Evolutionary conservation across 2,329 filamentous ascomycete genomes (phyloP), one percentile per base, ranked within the genome.

Genomic region (Phyllosticta citrichinensis): DNA sequence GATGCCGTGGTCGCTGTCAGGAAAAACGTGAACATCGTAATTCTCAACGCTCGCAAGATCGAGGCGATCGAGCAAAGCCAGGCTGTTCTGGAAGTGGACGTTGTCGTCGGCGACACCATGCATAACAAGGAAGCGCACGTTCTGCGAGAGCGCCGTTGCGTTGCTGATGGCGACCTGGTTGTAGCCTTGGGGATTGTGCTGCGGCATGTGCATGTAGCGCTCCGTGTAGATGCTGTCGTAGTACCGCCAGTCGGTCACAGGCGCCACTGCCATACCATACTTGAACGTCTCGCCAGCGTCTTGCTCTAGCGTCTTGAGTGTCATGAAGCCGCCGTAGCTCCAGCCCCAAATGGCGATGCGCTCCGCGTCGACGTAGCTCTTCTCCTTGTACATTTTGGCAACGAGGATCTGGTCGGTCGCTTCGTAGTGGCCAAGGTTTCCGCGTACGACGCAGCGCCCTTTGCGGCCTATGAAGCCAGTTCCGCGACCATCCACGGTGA

Each of bases 91-190:
- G 74, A 96, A 86, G 73, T 99, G 95, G 12, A 99, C 94, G 68
- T 99, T 99, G 75, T 99, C 94, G 69, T 99, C 94, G 8, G 89
- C 88, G n/a, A 91, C 84, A 66, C 94, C 94, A 71, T 99, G 94
- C 89, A 97, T 97, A 68, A 99, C 73, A 50, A 99, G 79, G 77
- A 97, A 99, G 33, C 93, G 86, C 63, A 92, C 88, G 71, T 88
- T 96, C 65, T 85, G 75, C 3, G 81, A 78, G 6, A 99, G 80
- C 0, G 90, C 88, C 0, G 82, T 79, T 64, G 86, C 87, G 69
- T 99, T 89, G 62, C 73, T 82, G 69, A 99, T 85, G 58, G 84
- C 84, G 5, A 89, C 84, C 64, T 83, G 85, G 52, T 85, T 80
- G 76, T 97, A 99, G 12, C 94, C 94, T 0, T 71, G 76, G 0